Conservation (phyloP, 371 early-diverging fungal genomes). For the Apophysomyces variabilis region DNA sequence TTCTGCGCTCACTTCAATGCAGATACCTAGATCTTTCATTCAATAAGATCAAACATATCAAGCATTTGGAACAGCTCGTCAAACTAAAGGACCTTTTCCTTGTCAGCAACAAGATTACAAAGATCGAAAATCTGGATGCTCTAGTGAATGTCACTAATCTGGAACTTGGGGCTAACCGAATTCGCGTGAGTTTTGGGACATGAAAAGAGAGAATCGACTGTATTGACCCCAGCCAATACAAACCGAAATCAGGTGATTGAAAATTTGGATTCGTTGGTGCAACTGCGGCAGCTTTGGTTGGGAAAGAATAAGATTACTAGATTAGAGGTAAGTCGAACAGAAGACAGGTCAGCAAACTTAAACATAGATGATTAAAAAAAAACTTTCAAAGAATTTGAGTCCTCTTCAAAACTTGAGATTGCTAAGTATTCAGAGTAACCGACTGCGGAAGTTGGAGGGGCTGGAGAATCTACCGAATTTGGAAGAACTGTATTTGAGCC, state of each 20-base stretch:
- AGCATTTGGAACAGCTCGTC: slow-evolving; percentile 58
- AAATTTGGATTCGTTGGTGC: slow-evolving; percentile 77
- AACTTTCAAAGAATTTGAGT: slow-evolving; percentile 37
- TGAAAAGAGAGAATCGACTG: neutral
- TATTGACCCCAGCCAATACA: neutral
- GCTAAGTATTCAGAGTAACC: slow-evolving; percentile 88
- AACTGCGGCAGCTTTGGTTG: slow-evolving; percentile 89
- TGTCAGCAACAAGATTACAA: slow-evolving; percentile 83
- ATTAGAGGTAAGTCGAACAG: slow-evolving; percentile 61
- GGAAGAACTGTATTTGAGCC: slow-evolving; percentile 90
- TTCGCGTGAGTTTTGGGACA: slow-evolving; percentile 61
- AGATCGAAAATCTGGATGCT: slow-evolving; percentile 73
- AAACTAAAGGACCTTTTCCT: slow-evolving; percentile 75
- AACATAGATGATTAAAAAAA: neutral
- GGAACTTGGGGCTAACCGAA: slow-evolving; percentile 95
- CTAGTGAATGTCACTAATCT: slow-evolving; percentile 76
- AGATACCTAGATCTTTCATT: slow-evolving; percentile 91
- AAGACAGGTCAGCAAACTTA: neutral
- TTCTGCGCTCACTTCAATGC: neutral
- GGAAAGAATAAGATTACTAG: slow-evolving; percentile 96
- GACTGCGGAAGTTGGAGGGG: slow-evolving; percentile 76
- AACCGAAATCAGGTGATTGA: slow-evolving; percentile 69
- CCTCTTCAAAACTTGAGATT: slow-evolving; percentile 66
- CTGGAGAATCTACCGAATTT: slow-evolving; percentile 70
- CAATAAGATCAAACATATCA: slow-evolving; percentile 84